A percentile compares a stretch with the other conserved stretches of the same genome.
Evolutionary conservation across 495 filamentous ascomycete genomes (phyloP).

Genomic region (Thermothielavioides terrestris): DNA sequence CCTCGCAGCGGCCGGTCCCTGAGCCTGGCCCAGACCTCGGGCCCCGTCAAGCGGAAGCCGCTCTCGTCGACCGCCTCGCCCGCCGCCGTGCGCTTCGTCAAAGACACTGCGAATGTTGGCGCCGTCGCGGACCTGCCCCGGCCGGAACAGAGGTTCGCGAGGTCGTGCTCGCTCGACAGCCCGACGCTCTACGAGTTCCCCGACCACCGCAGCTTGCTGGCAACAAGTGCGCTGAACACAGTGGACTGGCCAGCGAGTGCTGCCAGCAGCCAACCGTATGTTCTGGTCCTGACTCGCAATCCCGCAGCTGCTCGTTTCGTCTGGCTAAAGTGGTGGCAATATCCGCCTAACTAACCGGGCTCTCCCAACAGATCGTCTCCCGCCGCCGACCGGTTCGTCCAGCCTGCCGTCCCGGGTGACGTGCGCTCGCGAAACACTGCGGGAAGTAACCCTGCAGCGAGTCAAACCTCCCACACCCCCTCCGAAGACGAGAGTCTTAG

Average conservation of each 20-base stretch:
- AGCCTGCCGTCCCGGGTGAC: slow-evolving; percentile 18
- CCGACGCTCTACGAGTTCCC: slow-evolving; percentile 51
- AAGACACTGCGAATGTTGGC: slow-evolving; percentile 34
- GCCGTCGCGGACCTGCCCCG: slow-evolving; percentile 25
- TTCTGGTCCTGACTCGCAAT: slow-evolving; percentile 6
- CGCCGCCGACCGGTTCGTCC: slow-evolving; percentile 10
- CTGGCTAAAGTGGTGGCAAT: slow-evolving; percentile 22
- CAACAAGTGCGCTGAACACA: slow-evolving; percentile 12
- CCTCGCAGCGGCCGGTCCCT: slow-evolving; percentile 24
- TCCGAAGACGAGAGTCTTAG: slow-evolving; percentile 30
- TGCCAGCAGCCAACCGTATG: slow-evolving; percentile 22
- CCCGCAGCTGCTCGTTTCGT: slow-evolving; percentile 3
- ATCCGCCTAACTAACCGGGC: slow-evolving; percentile 22
- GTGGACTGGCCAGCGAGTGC: slow-evolving; percentile 11
- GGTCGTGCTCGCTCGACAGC: slow-evolving; percentile 46
- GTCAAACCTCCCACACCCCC: slow-evolving; percentile 27
- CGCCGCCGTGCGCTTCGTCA: slow-evolving; percentile 40
- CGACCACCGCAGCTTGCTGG: slow-evolving; percentile 15
- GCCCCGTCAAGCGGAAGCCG: slow-evolving; percentile 46
- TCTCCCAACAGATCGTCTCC: slow-evolving; percentile 22
- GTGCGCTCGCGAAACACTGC: slow-evolving; percentile 27
- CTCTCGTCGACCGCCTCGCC: slow-evolving; percentile 45
- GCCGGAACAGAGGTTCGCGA: slow-evolving; percentile 41
- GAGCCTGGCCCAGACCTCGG: slow-evolving; percentile 23
- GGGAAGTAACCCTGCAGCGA: slow-evolving; percentile 28